Evolutionary conservation across 768 basidiomycete genomes (phyloP), one percentile per base, ranked within the genome.

Genomic region (Suillus subalutaceus): DNA sequence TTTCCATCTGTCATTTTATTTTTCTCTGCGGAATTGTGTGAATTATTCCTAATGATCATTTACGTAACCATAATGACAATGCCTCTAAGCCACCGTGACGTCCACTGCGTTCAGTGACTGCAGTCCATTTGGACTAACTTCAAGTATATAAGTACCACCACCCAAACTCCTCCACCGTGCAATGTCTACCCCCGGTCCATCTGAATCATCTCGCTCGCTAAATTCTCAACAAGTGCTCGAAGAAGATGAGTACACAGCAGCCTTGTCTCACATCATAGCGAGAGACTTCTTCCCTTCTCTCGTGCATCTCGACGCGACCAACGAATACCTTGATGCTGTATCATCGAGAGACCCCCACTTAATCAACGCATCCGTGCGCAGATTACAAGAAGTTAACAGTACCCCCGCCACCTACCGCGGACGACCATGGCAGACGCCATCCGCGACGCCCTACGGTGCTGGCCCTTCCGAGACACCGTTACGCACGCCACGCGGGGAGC

Each of bases 211-310:
- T 68, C 85, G 84, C 32, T 94, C 93, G 20, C 81, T 94, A 65
- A 91, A 91, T 73, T 80, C 83, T 16, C 93, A 94, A 72, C 72
- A 83, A 15, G 83, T 94, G 16, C 85, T 93, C 16, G 92, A 94
- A 59, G 97, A 99, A 82, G 97, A 99, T 68, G 94, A 96, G 74
- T 99, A 99, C 77, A 96, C 94, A 2, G 88, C 87, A 56, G 92
- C 92, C 1, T 84, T 99, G 26, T 94, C 93, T 13, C 86, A 89
- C 57, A 98, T 99, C 72, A 99, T 99, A 72, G 92, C 93, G 46
- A 90, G 97, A 59, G 97, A 99, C 79, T 99, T 99, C 85, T 99
- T 99, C 73, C 97, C 97, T 0, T 94, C 94, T 15, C 86, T 99
- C 12, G 88, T 90, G 20, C 93, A 94, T 71, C 85, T 97, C 35